A percentile compares a stretch with the other conserved stretches of the same genome.
Evolutionary conservation across 2,329 filamentous ascomycete genomes (phyloP).

Genomic region (Leptosphaerulina australis): DNA sequence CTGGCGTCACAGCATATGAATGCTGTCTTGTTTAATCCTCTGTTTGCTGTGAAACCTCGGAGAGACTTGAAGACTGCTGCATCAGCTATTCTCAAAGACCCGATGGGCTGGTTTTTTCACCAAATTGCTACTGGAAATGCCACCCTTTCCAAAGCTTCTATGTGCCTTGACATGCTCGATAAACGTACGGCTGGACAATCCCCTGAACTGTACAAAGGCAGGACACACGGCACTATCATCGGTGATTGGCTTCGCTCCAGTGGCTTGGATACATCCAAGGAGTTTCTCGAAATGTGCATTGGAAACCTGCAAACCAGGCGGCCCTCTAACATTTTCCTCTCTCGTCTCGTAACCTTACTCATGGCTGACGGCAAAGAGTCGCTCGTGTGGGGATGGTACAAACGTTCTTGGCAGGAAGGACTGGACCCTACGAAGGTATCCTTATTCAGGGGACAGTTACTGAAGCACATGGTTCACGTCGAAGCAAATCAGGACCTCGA

Average conservation of each 20-base stretch:
- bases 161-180: constrained; percentile 47
- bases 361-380: constrained; percentile 29
- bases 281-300: constrained; percentile 31
- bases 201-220: constrained; percentile 12
- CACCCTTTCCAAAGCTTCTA: constrained; percentile 45
- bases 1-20: constrained; percentile 55
- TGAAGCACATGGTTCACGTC: constrained; percentile 32
- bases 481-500: constrained; percentile 22
- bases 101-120: constrained; percentile 50
- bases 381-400: constrained; percentile 42
- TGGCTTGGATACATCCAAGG: constrained; percentile 34
- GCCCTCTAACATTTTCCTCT: constrained; percentile 19
- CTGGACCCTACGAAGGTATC: constrained; percentile 20
- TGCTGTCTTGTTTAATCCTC: constrained; percentile 58
- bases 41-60: constrained; percentile 51
- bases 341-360: constrained; percentile 30
- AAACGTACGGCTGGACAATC: constrained; percentile 15
- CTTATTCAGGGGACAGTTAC: constrained; percentile 31
- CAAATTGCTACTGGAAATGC: constrained; percentile 49
- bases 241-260: constrained; percentile 42
- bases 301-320: constrained; percentile 12
- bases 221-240: constrained; percentile 28
- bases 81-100: constrained; percentile 42
- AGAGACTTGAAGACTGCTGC: constrained; percentile 36
- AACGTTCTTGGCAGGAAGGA: constrained; percentile 1